Evolutionary conservation across 2,329 filamentous ascomycete species (phyloP).

Genomic region (Cladobotryum protrusum): DNA sequence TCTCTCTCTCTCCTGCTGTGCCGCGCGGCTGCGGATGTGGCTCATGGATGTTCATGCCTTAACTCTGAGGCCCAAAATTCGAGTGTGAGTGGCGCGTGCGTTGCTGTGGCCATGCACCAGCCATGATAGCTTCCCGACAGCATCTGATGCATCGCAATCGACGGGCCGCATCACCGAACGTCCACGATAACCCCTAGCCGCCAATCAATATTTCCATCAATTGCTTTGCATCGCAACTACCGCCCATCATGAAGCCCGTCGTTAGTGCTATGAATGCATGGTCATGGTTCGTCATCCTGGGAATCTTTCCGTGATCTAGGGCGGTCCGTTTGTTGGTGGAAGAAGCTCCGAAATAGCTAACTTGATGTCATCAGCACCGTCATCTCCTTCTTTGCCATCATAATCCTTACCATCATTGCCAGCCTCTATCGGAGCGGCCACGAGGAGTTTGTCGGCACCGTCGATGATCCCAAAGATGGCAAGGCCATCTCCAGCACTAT

Average conservation of each 20-base stretch:
- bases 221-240: not conserved
- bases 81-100: not conserved
- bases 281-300: conserved; percentile 65
- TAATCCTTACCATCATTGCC: conserved; percentile 59
- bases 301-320: not conserved
- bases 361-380: conserved; percentile 53
- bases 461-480: conserved; percentile 65
- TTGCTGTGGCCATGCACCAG: not conserved
- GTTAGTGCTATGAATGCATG: conserved; percentile 89
- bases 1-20: not conserved
- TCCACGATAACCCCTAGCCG: not conserved
- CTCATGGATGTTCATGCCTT: not conserved
- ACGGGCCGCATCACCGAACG: not conserved
- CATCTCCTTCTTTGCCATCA: conserved; percentile 58
- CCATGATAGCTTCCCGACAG: not conserved
- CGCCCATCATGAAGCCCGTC: conserved; percentile 79
- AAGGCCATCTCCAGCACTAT: conserved; percentile 75
- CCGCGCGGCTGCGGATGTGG: not conserved
- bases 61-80: not conserved
- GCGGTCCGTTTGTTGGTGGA: not conserved
- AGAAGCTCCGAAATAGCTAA: not conserved
- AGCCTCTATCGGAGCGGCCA: conserved; percentile 72
- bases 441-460: conserved; percentile 75
- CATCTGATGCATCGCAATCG: not conserved
- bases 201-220: not conserved